Base-by-base conservation (phyloP, 805 yeast species). In the Pichia phayaonensis region DNA sequence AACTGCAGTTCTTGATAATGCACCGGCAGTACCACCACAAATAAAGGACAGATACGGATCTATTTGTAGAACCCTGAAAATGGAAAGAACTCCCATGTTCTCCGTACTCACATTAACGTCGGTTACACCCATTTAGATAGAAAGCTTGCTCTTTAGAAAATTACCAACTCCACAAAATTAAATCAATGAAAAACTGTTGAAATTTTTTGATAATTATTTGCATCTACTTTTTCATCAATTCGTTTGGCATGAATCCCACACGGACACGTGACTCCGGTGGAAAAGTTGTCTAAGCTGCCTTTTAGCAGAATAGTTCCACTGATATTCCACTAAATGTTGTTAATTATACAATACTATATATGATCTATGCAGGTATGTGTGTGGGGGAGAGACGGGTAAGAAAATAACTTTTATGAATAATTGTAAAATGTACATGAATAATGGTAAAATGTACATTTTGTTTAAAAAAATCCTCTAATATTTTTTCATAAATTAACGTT, bases 1-100 rank as follows among this genome's bases (percentile, higher is more conserved):
- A 7, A 90, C 97, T 1, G 86, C 88, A 0, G 98, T 92, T 49
- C 98, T 73, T 1, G 96, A 86, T 0, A 84, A 72, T 0, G 89
- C 89, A 18, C 95, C 95, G 2, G 84, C 92, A 10, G 81, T 59
- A 8, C 94, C 94, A 16, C 95, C 95, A 7, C 87, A 76, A 10
- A 84, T 52, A 39, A 86, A 74, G 4, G 90, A 80, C 2, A 89
- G 74, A 31, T 77, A 76, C 18, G 82, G 74, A 48, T 81, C 86
- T 13, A n/a, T 21, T 27, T 42, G 47, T n/a, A 49, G 12, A 4
- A 41, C 38, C n/a, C 34, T 18, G 8, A 38, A 42, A 8, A 22
- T n/a, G 12, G 44, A 31, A n/a, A 46, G 38, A 13, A 38, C 21
- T 29, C 21, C 39, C 29, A 20, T 42, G 34, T 12, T 29, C 18